Evolutionary conservation across 176 grass and related monocot genomes (phyloP), one percentile per base, ranked within the genome.

Genomic region (Triticum aestivum): DNA sequence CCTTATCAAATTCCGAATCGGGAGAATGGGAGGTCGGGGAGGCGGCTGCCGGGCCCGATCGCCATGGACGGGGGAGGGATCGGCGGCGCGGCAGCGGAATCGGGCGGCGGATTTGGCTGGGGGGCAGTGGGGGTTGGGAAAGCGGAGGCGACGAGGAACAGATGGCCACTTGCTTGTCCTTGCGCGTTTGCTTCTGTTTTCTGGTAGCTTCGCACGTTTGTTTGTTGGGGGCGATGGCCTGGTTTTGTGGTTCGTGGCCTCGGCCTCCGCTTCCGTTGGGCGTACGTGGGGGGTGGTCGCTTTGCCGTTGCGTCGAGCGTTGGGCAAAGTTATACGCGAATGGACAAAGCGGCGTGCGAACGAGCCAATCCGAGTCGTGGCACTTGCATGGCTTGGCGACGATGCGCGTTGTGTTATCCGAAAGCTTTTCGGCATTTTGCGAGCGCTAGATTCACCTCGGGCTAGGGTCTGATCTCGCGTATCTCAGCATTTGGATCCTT

Each of bases 1-100:
- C 54, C 83, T 47, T 59, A 69, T 52, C 86, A 89, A 89, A 89
- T 65, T 77, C 86, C 59, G 7, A 44, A 79, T 52, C 56, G 65
- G 9, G 39, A 9, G 58, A 44, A 78, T 63, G 67, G 56, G 42
- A 77, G 61, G 83, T 9, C 23, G 63, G 34, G 12, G 35, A 80
- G 61, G 34, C n/a, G 9, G 71, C 30, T 30, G 3, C 4, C 5
- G 66, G 84, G 42, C 54, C 74, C 56, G 66, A 79, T 87, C 74
- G 74, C 41, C 89, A 67, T 83, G 58, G 11, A 3, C 7, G 33
- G 23, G 51, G 23, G 33, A 51, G 11, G 58, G 84, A 79, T 65
- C 88, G 65, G 73, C 64, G 73, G 64, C 29, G 52, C 51, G 24
- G 32, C 33, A 73, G 23, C 8, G 75, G 65, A 79, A 56, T 58